These are phyloP conservation scores for Spencermartinsiella ligniputridi DNA, from an alignment of 1,139 yeast genomes.

Conservation along the genomic window DNA sequence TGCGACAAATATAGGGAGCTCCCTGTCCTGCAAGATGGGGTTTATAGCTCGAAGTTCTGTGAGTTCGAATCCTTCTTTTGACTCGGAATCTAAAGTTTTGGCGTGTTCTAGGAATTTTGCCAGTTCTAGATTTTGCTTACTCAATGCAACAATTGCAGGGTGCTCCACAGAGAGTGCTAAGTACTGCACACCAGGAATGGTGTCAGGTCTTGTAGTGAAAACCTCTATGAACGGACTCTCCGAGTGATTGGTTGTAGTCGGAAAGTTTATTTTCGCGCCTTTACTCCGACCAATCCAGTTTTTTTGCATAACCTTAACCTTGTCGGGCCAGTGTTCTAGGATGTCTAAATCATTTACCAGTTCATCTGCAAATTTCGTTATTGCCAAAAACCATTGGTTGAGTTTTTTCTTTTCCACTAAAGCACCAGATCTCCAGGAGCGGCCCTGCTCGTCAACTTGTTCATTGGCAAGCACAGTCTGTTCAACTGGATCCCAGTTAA, in stretches of 20 bases:
- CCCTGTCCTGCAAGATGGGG: constrained; percentile 48
- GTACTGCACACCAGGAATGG: constrained; percentile 76
- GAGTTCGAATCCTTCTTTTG: constrained; percentile 63
- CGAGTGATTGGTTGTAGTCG: constrained; percentile 8
- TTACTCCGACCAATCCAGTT: constrained; percentile 90
- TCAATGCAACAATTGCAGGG: constrained; percentile 47
- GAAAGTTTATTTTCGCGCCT: constrained; percentile 59
- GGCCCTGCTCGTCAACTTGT: constrained; percentile 86
- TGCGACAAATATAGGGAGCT: constrained; percentile 78
- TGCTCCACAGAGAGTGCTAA: constrained; percentile 74
- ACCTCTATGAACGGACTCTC: constrained; percentile 17
- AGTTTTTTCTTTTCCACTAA: constrained; percentile 73
- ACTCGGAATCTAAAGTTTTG: constrained; percentile 41
- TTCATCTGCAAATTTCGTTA: constrained; percentile 71
- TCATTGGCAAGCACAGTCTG: constrained; percentile 93
- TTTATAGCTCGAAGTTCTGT: constrained; percentile 46
- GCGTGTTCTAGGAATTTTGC: constrained; percentile 43
- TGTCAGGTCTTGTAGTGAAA: constrained; percentile 89
- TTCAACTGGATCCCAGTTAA: constrained; percentile 97
- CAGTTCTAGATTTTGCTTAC: constrained; percentile 38
- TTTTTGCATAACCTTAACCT: constrained; percentile 83
- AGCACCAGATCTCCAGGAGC: constrained; percentile 97
- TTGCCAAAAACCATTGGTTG: constrained; percentile 91
- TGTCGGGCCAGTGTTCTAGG: constrained; percentile 76
- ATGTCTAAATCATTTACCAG: constrained; percentile 57